phyloP scores from a whole-genome alignment of 2,329 filamentous ascomycete genomes.

The Malbranchea zuffiana region DNA sequence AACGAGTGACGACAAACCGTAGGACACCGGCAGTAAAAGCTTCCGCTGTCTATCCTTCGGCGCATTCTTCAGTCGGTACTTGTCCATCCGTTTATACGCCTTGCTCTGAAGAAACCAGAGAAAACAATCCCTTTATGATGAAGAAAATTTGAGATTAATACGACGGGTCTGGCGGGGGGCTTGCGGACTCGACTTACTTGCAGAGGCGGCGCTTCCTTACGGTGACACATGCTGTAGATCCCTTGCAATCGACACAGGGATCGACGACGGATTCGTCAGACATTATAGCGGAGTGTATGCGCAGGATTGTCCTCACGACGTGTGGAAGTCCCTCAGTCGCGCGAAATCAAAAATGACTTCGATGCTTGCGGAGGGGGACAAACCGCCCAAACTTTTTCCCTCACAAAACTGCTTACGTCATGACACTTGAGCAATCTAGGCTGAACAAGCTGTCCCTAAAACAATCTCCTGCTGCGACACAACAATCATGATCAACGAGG shows the following conservation, averaged over 20 bases:
- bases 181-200: constrained; percentile 9
- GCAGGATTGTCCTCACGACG: no score
- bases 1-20: constrained; percentile 68
- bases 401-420: constrained; percentile 10
- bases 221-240: constrained; percentile 6
- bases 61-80: constrained; percentile 40
- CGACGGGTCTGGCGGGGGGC: not conserved
- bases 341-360: no score
- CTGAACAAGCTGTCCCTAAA: constrained; percentile 5
- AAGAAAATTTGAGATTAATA: no score
- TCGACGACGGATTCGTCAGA: no score
- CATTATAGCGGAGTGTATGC: no score
- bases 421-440: not conserved
- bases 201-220: constrained; percentile 13
- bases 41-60: constrained; percentile 37
- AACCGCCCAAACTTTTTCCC: not conserved
- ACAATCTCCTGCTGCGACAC: not conserved
- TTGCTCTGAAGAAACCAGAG: constrained; percentile 66
- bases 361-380: no score
- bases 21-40: constrained; percentile 70
- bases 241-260: constrained; percentile 21
- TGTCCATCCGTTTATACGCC: constrained; percentile 64
- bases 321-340: no score
- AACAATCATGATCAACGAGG: not conserved
- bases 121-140: constrained; percentile 56